Conservation (phyloP, 2,329 filamentous ascomycete species). For the Penicillium concentricum region DNA sequence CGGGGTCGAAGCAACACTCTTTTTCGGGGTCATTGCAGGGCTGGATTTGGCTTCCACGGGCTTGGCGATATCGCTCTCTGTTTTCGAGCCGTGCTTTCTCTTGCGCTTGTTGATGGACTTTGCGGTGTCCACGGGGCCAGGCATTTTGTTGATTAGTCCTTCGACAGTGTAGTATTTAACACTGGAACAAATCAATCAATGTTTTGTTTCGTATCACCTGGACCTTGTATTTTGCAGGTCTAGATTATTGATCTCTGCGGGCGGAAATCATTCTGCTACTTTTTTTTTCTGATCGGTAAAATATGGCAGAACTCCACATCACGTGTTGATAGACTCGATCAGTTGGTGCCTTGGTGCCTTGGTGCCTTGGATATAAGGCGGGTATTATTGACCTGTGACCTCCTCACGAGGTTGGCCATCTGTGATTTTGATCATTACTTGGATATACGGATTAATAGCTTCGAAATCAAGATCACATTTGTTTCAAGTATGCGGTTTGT, state of each 20-base stretch:
- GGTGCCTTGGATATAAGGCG: conserved; percentile 13
- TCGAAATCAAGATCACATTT: background rate
- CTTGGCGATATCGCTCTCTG: conserved; percentile 28
- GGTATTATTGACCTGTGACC: background rate
- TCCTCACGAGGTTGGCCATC: background rate
- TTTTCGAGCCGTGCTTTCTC: conserved; percentile 42
- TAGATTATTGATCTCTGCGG: conserved; percentile 20
- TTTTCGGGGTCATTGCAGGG: conserved; percentile 20
- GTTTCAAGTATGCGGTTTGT: background rate
- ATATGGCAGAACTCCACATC: conserved; percentile 29
- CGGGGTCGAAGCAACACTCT: conserved; percentile 17
- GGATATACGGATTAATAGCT: background rate
- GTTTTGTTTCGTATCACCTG: conserved; percentile 8
- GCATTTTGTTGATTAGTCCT: conserved; percentile 28
- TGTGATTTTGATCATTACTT: background rate
- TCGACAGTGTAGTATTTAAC: conserved; percentile 3
- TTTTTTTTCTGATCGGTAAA: conserved; percentile 29
- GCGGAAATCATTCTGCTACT: conserved; percentile 25
- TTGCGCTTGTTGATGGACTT: conserved; percentile 47
- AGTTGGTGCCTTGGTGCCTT: conserved; percentile 19
- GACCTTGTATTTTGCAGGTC: conserved; percentile 27
- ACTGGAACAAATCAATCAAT: conserved; percentile 10
- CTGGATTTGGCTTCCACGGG: conserved; percentile 25
- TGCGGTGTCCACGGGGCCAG: conserved; percentile 38
- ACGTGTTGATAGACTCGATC: conserved; percentile 31